Base-by-base conservation (phyloP, 1,284 basidiomycete genomes). In the Waitea zeae region DNA sequence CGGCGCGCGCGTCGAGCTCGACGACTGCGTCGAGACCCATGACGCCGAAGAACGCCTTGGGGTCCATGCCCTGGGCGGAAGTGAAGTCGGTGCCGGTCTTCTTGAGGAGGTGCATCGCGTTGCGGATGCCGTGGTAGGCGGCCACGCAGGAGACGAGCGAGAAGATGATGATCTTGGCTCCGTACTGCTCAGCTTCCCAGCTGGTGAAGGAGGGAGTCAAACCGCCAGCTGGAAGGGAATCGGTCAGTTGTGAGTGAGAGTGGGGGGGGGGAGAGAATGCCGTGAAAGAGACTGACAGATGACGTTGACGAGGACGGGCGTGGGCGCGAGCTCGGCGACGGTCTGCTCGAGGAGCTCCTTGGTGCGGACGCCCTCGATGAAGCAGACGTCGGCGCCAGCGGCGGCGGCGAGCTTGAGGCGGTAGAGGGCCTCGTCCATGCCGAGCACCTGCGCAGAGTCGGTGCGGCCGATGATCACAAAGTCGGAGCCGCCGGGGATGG, bases 391-490 rank as follows among this genome's bases (percentile, higher is more conserved):
- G 1, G 82, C 82, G 20, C 82, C 82, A 4, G 68, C 75, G 37
- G 71, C 72, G 1, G 74, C 67, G 3, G 82, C 81, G 19, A 81
- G 62, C 48, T 73, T 69, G 36, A 87, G 58, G 7, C 82, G 67
- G 13, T 47, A 53, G 36, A 83, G 43, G 0, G 81, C 82, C 53
- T 82, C 81, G n/a, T 84, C 78, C 69, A 83, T 77, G 17, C 78
- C 79, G 15, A 76, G 58, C 3, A 76, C 76, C 45, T 82, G 81
- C 1, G 81, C 78, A 1, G 79, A 79, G 50, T 87, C 82, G 1
- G 82, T 87, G 24, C 82, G 70, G 3, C 77, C 82, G 44, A 87
- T 87, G 47, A 87, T 71, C 35, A 64, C 70, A 35, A 79, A 75
- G 55, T 83, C 77, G 4, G 77, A 80, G 22, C 62, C 67, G 18